Percentiles rank a stretch among this genome's conserved stretches.
Evolutionary conservation across 148 eudicot species (phyloP).

Genomic region (Vaccinium vitisidaea): DNA sequence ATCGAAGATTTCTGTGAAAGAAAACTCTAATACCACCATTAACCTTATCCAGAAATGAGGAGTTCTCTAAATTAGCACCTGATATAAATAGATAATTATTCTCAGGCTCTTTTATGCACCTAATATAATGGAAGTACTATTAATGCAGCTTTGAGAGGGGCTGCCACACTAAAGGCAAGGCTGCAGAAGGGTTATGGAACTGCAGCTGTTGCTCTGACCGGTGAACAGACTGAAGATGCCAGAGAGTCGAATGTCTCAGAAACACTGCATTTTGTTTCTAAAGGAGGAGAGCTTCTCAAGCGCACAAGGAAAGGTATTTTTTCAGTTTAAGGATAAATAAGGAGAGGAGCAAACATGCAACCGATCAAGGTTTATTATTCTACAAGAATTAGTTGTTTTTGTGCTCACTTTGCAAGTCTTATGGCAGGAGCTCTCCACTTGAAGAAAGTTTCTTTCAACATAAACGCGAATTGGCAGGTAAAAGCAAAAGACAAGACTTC

Average conservation of each 20-base stretch:
- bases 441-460: constrained; percentile 81
- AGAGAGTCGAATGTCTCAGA: constrained; percentile 42
- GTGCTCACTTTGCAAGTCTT: constrained; percentile 5
- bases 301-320: constrained; percentile 83
- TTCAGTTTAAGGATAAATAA: background rate
- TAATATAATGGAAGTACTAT: background rate
- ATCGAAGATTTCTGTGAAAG: background rate
- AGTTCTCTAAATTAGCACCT: background rate
- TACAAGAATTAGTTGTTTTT: background rate
- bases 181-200: constrained; percentile 53
- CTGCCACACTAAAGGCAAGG: constrained; percentile 72
- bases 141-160: constrained; percentile 71
- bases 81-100: background rate
- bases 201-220: constrained; percentile 35
- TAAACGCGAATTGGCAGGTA: constrained; percentile 80
- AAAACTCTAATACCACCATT: background rate
- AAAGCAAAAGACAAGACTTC: background rate
- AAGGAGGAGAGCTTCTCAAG: constrained; percentile 85
- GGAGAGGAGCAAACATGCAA: background rate
- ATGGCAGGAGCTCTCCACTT: constrained; percentile 87
- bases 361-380: background rate
- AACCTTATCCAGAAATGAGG: background rate
- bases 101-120: background rate
- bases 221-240: constrained; percentile 50
- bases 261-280: constrained; percentile 58